Evolutionary conservation across 2,329 filamentous ascomycete genomes (phyloP).

Genomic region (Cladosporium sp.): DNA sequence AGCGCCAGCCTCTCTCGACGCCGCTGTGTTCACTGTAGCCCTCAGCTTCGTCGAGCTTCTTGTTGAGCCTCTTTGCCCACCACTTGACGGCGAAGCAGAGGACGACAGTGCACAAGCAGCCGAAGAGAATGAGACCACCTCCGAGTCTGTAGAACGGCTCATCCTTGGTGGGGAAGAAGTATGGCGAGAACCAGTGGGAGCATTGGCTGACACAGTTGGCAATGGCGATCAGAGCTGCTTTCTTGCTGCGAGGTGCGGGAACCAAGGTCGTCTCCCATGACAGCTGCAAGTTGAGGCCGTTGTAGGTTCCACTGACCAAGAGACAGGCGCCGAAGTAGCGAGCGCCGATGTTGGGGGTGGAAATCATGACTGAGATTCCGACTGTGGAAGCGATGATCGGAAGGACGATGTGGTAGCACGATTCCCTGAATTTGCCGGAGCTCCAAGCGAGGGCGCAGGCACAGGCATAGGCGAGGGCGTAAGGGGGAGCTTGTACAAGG

Average conservation of each 20-base stretch:
- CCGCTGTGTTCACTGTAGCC: slow-evolving; percentile 27
- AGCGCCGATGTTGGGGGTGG: slow-evolving; percentile 28
- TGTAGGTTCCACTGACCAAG: slow-evolving; percentile 36
- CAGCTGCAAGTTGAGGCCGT: slow-evolving; percentile 38
- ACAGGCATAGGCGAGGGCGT: slow-evolving; percentile 29
- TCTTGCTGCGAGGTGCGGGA: slow-evolving; percentile 38
- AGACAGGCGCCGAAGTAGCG: slow-evolving; percentile 30
- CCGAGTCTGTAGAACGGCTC: slow-evolving; percentile 11
- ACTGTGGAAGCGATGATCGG: slow-evolving; percentile 23
- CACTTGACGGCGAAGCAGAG: slow-evolving; percentile 22
- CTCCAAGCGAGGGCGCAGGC: slow-evolving; percentile 26
- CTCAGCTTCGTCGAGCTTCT: slow-evolving; percentile 23
- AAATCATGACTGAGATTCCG: slow-evolving; percentile 27
- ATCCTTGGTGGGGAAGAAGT: slow-evolving; percentile 28
- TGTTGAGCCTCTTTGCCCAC: slow-evolving; percentile 27
- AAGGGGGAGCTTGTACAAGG: slow-evolving; percentile 41
- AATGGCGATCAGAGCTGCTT: slow-evolving; percentile 41
- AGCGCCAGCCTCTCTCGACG: slow-evolving; percentile 28
- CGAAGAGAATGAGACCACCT: slow-evolving; percentile 26
- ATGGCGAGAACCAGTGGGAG: slow-evolving; percentile 42
- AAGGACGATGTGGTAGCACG: slow-evolving; percentile 28
- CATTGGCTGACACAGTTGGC: slow-evolving; percentile 40
- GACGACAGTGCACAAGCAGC: slow-evolving; percentile 23
- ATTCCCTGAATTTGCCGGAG: slow-evolving; percentile 29
- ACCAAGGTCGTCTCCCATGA: slow-evolving; percentile 43